phyloP scores from a whole-genome alignment of 2,329 filamentous ascomycete species.

The Bipolaris sorokiniana region DNA sequence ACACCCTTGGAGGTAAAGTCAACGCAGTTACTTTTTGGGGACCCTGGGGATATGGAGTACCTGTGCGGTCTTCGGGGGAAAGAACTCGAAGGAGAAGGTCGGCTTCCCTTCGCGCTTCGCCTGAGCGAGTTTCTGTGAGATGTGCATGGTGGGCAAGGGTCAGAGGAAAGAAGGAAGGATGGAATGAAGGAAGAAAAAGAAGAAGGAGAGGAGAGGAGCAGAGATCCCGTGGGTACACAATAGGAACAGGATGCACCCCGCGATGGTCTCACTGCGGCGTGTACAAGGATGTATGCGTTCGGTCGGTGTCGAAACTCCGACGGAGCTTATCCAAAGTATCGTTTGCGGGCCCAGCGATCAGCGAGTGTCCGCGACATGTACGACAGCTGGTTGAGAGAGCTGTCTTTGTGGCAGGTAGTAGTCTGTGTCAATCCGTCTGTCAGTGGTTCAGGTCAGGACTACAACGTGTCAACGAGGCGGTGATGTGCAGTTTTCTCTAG shows the following conservation, averaged over 20 bases:
- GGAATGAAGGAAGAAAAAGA: constrained; percentile 4
- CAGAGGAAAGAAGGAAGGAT: constrained; percentile 6
- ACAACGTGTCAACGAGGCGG: constrained; percentile 14
- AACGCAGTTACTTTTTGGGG: constrained; percentile 7
- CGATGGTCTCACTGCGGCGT: constrained; percentile 19
- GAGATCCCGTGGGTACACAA: constrained; percentile 2
- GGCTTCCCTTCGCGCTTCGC: constrained; percentile 79
- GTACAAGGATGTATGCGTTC: constrained; percentile 33
- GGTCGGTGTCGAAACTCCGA: constrained; percentile 11
- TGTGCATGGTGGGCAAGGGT: constrained; percentile 74
- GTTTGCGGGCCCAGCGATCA: constrained; percentile 56
- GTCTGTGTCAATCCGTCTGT: neutral
- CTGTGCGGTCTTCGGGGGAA: constrained; percentile 95
- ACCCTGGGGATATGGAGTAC: constrained; percentile 33
- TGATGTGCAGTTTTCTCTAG: constrained; percentile 30
- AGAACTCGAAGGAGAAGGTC: constrained; percentile 99
- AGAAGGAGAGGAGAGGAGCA: constrained; percentile 7
- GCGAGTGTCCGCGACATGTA: constrained; percentile 63
- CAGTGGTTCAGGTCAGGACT: constrained; percentile 1
- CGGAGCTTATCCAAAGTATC: constrained; percentile 54
- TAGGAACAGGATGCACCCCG: constrained; percentile 26
- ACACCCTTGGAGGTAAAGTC: constrained; percentile 65
- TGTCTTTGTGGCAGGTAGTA: neutral
- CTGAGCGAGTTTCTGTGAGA: constrained; percentile 87
- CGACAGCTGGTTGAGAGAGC: constrained; percentile 23